These are phyloP conservation scores for Tremella mesenterica DNA, from an alignment of 768 basidiomycete genomes.

Conservation along the genomic window DNA sequence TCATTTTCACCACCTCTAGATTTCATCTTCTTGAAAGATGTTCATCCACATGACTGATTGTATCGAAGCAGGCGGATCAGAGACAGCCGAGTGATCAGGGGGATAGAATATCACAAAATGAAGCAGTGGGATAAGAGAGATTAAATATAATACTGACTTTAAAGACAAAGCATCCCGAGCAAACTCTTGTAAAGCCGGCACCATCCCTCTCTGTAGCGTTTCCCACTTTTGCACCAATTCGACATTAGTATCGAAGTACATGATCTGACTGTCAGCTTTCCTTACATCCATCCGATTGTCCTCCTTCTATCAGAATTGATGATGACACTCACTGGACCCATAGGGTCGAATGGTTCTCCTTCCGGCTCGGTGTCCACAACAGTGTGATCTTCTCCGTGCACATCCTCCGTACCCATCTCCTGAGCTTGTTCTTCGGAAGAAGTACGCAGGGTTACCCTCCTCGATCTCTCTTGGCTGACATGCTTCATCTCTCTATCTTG, in stretches of 20 bases:
- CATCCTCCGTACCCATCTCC: too few relatives aligned
- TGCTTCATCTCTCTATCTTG: too few relatives aligned
- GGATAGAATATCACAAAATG: background rate
- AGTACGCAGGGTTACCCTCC: too few relatives aligned
- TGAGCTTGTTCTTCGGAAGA: too few relatives aligned
- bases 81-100: background rate
- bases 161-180: background rate
- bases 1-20: background rate
- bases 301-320: too few relatives aligned
- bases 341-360: slow-evolving; percentile 6
- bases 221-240: slow-evolving; percentile 15
- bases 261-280: slow-evolving; percentile 9
- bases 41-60: background rate
- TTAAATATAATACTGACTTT: background rate
- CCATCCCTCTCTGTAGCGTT: slow-evolving; percentile 10
- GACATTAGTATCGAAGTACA: slow-evolving; percentile 12
- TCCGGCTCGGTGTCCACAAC: too few relatives aligned
- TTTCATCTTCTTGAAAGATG: background rate
- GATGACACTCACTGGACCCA: slow-evolving; percentile 4
- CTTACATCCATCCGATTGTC: background rate
- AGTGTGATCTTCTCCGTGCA: too few relatives aligned
- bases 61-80: background rate
- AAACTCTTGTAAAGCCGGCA: slow-evolving; percentile 1
- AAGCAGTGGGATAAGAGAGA: background rate
- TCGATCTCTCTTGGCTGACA: too few relatives aligned